phyloP scores from a whole-genome alignment of 805 yeast genomes.

The Wickerhamiella hasegawae region DNA sequence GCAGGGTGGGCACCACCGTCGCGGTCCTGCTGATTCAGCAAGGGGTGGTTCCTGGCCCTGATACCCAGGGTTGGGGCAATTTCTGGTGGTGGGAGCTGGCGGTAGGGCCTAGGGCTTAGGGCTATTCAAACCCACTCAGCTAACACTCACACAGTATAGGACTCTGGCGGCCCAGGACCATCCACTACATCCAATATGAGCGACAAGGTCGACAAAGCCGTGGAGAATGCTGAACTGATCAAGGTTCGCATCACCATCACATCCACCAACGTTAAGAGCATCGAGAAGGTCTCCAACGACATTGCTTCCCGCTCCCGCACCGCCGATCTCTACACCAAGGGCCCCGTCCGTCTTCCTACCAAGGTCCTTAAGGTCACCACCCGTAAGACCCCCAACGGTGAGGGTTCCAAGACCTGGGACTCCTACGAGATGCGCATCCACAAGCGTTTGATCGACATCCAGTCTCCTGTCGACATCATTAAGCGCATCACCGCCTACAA shows the following conservation, averaged over 20 bases:
- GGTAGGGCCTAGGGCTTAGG: constrained; percentile 6
- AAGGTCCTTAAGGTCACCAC: constrained; percentile 95
- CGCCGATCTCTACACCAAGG: constrained; percentile 72
- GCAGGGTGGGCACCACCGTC: too few relatives aligned
- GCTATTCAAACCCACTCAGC: background rate
- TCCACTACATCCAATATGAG: constrained; percentile 17
- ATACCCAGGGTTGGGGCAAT: too few relatives aligned
- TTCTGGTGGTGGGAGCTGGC: too few relatives aligned
- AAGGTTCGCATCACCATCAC: constrained; percentile 98
- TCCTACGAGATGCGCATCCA: constrained; percentile 99
- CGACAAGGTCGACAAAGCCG: constrained; percentile 55
- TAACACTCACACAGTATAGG: background rate
- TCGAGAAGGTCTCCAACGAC: constrained; percentile 89
- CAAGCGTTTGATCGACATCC: constrained; percentile 98
- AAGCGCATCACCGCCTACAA: constrained; percentile 95
- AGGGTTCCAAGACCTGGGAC: constrained; percentile 99
- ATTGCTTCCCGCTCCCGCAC: constrained; percentile 76
- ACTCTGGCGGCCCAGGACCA: background rate
- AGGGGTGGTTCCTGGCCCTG: too few relatives aligned
- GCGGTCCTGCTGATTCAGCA: too few relatives aligned
- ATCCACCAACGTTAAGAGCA: constrained; percentile 96
- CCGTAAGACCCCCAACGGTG: constrained; percentile 99
- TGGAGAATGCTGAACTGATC: constrained; percentile 65
- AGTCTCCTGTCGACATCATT: constrained; percentile 87
- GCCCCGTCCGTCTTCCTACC: constrained; percentile 99